These are phyloP conservation scores for Paecilomyces formosus DNA, from an alignment of 2,329 filamentous ascomycete genomes.

Conservation along the genomic window DNA sequence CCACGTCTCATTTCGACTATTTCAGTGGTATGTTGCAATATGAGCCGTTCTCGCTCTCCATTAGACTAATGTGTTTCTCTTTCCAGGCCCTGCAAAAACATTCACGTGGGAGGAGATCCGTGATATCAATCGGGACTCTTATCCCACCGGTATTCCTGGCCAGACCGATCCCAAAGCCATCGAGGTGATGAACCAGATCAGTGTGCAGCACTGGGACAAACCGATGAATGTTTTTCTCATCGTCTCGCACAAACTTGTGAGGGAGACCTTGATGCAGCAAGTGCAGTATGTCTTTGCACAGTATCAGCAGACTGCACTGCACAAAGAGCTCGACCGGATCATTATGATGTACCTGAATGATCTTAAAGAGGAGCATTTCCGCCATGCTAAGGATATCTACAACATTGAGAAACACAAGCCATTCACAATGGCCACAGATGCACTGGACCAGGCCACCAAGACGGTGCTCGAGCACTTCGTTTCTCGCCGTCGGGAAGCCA, in stretches of 20 bases:
- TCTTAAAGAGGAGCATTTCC: conserved; percentile 32
- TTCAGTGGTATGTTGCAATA: conserved; percentile 6
- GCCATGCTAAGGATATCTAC: conserved; percentile 44
- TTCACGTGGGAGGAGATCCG: conserved; percentile 40
- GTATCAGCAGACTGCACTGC: conserved; percentile 28
- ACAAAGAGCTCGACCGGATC: conserved; percentile 25
- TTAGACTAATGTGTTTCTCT: not conserved
- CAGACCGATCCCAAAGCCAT: conserved; percentile 55
- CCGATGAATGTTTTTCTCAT: conserved; percentile 42
- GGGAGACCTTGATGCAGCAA: conserved; percentile 34
- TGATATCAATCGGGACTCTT: conserved; percentile 47
- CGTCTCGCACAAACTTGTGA: conserved; percentile 21
- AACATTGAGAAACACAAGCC: conserved; percentile 48
- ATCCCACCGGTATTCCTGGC: conserved; percentile 51
- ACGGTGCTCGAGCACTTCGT: conserved; percentile 8
- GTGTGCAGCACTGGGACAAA: conserved; percentile 50
- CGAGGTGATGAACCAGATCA: conserved; percentile 49
- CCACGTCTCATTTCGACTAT: conserved; percentile 13
- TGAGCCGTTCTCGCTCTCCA: not conserved
- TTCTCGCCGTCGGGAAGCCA: conserved; percentile 11
- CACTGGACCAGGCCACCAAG: conserved; percentile 15
- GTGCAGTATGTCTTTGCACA: conserved; percentile 33
- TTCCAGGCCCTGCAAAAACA: conserved; percentile 9
- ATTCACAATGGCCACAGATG: conserved; percentile 43
- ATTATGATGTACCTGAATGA: conserved; percentile 42